Base-by-base conservation (phyloP, 208 protist genomes). In the Acanthamoeba healyi region DNA sequence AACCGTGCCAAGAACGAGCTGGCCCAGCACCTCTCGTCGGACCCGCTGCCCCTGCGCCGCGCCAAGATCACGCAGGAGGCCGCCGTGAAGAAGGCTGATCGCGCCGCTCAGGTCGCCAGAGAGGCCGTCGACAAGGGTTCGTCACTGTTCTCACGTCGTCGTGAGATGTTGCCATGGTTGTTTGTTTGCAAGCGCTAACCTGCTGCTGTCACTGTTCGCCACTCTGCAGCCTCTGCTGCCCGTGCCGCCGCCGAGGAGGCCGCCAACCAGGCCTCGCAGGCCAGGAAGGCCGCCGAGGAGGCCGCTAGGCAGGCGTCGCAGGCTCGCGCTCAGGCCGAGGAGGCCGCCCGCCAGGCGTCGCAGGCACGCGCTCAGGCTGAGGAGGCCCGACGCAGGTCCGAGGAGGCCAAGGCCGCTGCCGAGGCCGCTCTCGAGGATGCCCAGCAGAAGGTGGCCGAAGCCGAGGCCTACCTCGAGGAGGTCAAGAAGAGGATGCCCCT, bases 21-120 rank as follows among this genome's bases (percentile, higher is more conserved):
- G 10, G 49, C 81, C 51, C 46, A 94, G 51, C 56, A 81, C 44
- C 46, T 67, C 4, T 70, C 32, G 32, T 44, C 49, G 1, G 91
- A 67, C 81, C 56, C 63, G n/a, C 88, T 87, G 0, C 88, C 88
- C 0, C 36, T 93, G 34, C 49, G 67, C 15, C 49, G 72, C 1
- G 67, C 63, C 72, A 77, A 87, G 61, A 94, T 63, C 26, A 90
- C 61, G 34, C 34, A 63, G 61, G 44, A 94, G 42, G 94, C 94
- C 44, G 88, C 93, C 49, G 70, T 94, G 58, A 94, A 87, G 79
- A 94, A 94, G 81, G 88, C 67, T 24, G 93, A 94, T 26, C 51
- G 72, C 36, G 93, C 51, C 36, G 92, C 67, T 40, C 65, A 94
- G 89, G 34, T 26, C 2, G 93, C 93, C n/a, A n/a, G 46, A 15